Evolutionary conservation across 371 early-diverging fungal species (phyloP).

Genomic region (Cokeromyces recurvatus): DNA sequence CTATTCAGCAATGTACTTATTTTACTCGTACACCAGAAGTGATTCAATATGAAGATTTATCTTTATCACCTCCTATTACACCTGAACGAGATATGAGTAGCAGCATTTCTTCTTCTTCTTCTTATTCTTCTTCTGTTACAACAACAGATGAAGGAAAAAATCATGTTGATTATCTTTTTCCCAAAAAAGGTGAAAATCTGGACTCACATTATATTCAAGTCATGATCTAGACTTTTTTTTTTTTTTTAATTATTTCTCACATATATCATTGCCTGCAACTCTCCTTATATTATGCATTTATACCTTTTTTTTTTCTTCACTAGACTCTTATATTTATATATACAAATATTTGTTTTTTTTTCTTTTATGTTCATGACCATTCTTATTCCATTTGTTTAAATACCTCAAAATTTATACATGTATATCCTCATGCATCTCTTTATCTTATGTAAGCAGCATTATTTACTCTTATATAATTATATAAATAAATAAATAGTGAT

Average conservation of each 20-base stretch:
- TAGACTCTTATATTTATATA: no score
- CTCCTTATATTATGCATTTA: slow-evolving; percentile 2
- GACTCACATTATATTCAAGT: slow-evolving; percentile 8
- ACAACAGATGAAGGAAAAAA: no score
- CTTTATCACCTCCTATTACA: background rate
- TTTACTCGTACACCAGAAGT: slow-evolving; percentile 51
- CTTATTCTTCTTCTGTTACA: no score
- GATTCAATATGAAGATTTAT: slow-evolving; percentile 12
- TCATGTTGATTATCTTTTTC: background rate
- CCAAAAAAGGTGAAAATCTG: slow-evolving; percentile 5
- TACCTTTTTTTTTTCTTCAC: background rate
- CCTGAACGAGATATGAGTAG: background rate
- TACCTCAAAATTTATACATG: no score
- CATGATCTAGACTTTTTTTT: slow-evolving; percentile 5
- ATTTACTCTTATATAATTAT: no score
- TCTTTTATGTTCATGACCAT: no score
- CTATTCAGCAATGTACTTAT: slow-evolving; percentile 52
- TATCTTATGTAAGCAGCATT: no score
- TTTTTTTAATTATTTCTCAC: background rate
- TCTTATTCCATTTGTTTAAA: no score
- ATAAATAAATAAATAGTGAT: no score
- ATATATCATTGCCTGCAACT: background rate
- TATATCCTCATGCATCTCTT: no score
- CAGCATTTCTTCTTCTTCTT: no score
- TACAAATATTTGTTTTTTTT: no score